Conservation (phyloP, 495 filamentous ascomycete genomes). For the Penicillium alfredii region DNA sequence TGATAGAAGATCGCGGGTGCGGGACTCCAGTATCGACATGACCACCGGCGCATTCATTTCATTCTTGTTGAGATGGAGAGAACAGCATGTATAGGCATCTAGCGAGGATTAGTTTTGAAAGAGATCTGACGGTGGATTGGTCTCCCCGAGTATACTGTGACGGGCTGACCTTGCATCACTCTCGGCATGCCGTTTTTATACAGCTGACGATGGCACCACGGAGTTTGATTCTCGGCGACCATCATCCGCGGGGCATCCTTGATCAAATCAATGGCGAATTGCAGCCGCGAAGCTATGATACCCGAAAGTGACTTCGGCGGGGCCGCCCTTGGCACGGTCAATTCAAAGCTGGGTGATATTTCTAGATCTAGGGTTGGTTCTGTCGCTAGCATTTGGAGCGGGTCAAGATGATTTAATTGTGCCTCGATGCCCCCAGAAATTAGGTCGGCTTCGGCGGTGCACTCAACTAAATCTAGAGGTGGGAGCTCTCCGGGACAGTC, state of each 20-base stretch:
- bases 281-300: slow-evolving; percentile 30
- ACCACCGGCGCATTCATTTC: slow-evolving; percentile 38
- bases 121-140: background rate
- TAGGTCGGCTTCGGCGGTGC: too few species aligned
- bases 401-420: background rate
- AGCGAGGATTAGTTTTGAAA: slow-evolving; percentile 1
- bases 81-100: slow-evolving; percentile 47
- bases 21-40: slow-evolving; percentile 33
- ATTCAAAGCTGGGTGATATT: background rate
- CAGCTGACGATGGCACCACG: slow-evolving; percentile 44
- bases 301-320: slow-evolving; percentile 9
- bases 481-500: too few species aligned
- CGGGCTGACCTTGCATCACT: slow-evolving; percentile 44
- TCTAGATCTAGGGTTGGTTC: background rate
- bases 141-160: too few species aligned
- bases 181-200: slow-evolving; percentile 43
- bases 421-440: too few species aligned
- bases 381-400: background rate
- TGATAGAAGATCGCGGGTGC: slow-evolving; percentile 31
- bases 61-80: slow-evolving; percentile 45
- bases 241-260: slow-evolving; percentile 39
- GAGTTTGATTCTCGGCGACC: slow-evolving; percentile 42
- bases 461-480: too few species aligned
- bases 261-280: slow-evolving; percentile 40
- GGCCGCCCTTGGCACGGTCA: slow-evolving; percentile 6